Percentiles rank a stretch among this genome's conserved stretches.
These are phyloP conservation scores for Cladophialophora bantiana DNA, from an alignment of 2,329 filamentous ascomycete species.

Conservation along the genomic window DNA sequence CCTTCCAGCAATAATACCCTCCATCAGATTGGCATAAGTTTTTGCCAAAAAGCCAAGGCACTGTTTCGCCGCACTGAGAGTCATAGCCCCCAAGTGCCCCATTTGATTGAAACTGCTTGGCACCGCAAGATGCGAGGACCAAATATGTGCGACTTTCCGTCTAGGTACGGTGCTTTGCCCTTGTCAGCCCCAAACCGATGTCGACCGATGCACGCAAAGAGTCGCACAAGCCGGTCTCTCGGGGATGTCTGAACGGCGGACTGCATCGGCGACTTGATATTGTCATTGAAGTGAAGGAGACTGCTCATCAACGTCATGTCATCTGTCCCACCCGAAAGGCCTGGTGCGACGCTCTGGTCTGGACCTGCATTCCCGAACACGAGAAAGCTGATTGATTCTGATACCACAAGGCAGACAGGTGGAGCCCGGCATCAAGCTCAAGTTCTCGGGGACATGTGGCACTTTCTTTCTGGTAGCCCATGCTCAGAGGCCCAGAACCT, in stretches of 20 bases:
- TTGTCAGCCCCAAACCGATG: conserved; percentile 1
- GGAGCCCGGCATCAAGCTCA: conserved; percentile 7
- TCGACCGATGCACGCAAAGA: not conserved
- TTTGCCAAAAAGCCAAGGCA: not conserved
- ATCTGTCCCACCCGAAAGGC: conserved; percentile 8
- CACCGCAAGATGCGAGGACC: not conserved
- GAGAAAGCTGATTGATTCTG: conserved; percentile 15
- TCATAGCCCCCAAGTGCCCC: not conserved
- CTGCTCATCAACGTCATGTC: conserved; percentile 3
- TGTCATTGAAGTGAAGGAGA: conserved; percentile 1
- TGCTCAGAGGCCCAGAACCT: conserved; percentile 1
- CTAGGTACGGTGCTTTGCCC: not conserved
- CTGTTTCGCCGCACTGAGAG: not conserved
- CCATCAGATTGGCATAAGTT: not conserved
- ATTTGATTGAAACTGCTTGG: conserved; percentile 1
- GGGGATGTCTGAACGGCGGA: conserved; percentile 17
- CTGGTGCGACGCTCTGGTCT: conserved; percentile 7
- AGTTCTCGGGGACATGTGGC: conserved; percentile 15
- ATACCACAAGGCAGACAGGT: conserved; percentile 15
- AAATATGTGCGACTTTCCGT: not conserved
- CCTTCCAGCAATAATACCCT: not conserved
- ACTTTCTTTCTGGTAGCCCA: conserved; percentile 4
- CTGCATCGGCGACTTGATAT: conserved; percentile 18
- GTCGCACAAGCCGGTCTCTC: conserved; percentile 11
- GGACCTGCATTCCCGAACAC: conserved; percentile 16